Evolutionary conservation across 257 asterid species (phyloP).

Genomic region (Echium plantagineum): DNA sequence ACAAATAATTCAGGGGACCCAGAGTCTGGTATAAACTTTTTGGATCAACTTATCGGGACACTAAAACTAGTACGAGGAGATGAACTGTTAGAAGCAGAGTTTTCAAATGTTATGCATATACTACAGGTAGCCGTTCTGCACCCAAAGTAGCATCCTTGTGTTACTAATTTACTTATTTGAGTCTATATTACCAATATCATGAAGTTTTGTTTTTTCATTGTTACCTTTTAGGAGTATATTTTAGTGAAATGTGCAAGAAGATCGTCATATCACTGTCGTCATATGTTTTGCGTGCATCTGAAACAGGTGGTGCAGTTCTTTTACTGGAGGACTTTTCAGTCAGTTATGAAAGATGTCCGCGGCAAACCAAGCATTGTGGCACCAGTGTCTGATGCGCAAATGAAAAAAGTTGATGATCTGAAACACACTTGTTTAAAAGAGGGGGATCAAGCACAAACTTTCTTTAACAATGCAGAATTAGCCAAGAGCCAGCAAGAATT

Average conservation of each 20-base stretch:
- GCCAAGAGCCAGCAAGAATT: slow-evolving; percentile 12
- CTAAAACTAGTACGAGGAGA: slow-evolving; percentile 37
- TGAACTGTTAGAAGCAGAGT: slow-evolving; percentile 35
- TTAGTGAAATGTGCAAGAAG: not conserved
- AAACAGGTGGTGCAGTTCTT: slow-evolving; percentile 54
- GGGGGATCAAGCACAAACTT: slow-evolving; percentile 19
- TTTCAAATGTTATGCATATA: slow-evolving; percentile 62
- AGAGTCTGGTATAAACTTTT: slow-evolving; percentile 26
- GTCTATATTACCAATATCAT: not conserved
- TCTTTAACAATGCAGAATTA: slow-evolving; percentile 13
- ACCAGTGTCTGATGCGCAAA: slow-evolving; percentile 25
- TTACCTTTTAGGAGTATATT: not conserved
- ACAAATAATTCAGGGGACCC: slow-evolving; percentile 10
- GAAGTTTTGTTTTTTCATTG: not conserved
- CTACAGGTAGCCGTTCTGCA: slow-evolving; percentile 56
- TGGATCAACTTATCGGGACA: slow-evolving; percentile 39
- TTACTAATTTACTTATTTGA: not conserved
- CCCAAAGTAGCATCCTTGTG: not conserved
- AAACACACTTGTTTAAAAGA: slow-evolving; percentile 37
- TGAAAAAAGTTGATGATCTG: slow-evolving; percentile 19
- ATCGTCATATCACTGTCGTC: not conserved
- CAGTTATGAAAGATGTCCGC: slow-evolving; percentile 13
- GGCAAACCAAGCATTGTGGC: slow-evolving; percentile 12
- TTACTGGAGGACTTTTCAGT: slow-evolving; percentile 36
- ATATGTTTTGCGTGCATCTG: slow-evolving; percentile 2